Conservation (phyloP, 169 alveolate genomes). For the Plasmodium knowlesi region DNA sequence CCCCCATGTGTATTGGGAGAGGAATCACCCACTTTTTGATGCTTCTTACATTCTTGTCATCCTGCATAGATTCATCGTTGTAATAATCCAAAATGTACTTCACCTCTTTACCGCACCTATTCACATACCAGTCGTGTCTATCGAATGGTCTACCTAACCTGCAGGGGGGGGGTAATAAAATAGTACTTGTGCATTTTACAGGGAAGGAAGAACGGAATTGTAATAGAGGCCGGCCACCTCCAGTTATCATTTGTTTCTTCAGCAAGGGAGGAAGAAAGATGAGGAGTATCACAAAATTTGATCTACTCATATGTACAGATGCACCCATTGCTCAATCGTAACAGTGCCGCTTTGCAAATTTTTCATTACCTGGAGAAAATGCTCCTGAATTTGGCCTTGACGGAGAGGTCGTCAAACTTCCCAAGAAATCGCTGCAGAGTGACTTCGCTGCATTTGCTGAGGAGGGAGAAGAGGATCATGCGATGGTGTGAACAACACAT, state of each 20-base stretch:
- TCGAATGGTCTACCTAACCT: conserved; percentile 88
- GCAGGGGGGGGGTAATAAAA: not conserved
- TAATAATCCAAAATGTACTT: conserved; percentile 89
- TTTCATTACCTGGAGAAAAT: conserved; percentile 60
- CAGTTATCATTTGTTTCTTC: too few species aligned
- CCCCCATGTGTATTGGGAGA: not conserved
- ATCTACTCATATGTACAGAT: not conserved
- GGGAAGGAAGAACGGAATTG: not conserved
- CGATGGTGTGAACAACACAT: not conserved
- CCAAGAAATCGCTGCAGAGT: conserved; percentile 87
- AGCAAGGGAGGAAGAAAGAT: not conserved
- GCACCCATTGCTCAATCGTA: not conserved
- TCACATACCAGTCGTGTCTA: conserved; percentile 90
- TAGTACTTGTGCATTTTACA: not conserved
- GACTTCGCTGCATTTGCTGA: conserved; percentile 80
- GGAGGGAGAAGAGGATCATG: not conserved
- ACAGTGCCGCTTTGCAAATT: not conserved
- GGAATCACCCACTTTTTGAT: not conserved
- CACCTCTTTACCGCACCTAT: conserved; percentile 86
- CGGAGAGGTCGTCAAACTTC: conserved; percentile 78
- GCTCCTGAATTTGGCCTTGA: conserved; percentile 79
- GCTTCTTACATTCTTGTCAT: conserved; percentile 73
- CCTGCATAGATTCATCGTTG: conserved; percentile 84
- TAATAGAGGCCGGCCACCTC: not conserved
- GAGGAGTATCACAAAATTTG: not conserved